These are phyloP conservation scores for Cutaneotrichosporon sp. DNA, from an alignment of 1,284 basidiomycete species.

Conservation along the genomic window DNA sequence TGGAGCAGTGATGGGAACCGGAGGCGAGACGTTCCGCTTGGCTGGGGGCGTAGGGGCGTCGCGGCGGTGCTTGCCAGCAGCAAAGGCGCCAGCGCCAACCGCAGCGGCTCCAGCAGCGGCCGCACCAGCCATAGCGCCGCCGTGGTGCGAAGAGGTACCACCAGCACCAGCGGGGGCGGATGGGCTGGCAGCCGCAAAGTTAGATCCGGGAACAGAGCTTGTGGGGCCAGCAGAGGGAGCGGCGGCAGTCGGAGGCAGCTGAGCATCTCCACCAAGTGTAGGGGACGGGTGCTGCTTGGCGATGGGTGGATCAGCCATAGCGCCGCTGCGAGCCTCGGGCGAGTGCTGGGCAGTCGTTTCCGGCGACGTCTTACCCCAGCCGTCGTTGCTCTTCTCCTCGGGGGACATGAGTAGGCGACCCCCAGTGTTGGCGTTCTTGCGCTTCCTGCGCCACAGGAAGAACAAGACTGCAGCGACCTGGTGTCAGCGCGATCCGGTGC, in stretches of 20 bases:
- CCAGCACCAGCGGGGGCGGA: neutral
- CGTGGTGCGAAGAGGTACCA: neutral
- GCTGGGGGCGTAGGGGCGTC: neutral
- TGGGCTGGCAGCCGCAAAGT: too few relatives aligned
- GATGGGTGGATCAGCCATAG: neutral
- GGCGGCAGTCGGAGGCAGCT: too few relatives aligned
- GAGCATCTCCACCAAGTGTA: too few relatives aligned
- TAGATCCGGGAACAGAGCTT: too few relatives aligned
- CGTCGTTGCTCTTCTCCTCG: neutral
- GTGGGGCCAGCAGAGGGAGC: too few relatives aligned
- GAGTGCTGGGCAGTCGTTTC: neutral
- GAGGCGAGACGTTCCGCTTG: neutral
- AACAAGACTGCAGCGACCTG: slow-evolving; percentile 33
- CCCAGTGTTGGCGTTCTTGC: neutral
- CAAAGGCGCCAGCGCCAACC: neutral
- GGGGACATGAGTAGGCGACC: slow-evolving; percentile 3
- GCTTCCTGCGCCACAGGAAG: slow-evolving; percentile 24
- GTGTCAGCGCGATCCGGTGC: neutral
- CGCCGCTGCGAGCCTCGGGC: neutral
- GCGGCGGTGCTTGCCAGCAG: slow-evolving; percentile 3
- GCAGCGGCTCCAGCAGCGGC: slow-evolving; percentile 3
- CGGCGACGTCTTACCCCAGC: neutral
- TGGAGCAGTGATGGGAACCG: neutral
- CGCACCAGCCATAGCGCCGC: neutral
- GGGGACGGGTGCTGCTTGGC: too few relatives aligned